These are phyloP conservation scores for Verticillium nonalfalfae DNA, from an alignment of 2,329 filamentous ascomycete species.

Conservation along the genomic window DNA sequence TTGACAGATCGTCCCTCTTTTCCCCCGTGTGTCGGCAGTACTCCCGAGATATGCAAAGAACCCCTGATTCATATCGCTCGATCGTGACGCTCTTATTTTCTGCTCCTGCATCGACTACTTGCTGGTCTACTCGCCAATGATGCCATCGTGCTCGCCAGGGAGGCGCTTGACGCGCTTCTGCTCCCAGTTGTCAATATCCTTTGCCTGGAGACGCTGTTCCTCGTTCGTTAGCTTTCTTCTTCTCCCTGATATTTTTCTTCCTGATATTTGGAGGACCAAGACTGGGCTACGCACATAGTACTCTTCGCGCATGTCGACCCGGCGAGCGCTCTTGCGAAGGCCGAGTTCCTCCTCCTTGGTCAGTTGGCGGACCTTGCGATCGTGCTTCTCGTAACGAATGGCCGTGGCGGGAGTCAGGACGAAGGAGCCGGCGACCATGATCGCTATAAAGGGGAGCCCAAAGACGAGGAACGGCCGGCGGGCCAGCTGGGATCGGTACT, in stretches of 20 bases:
- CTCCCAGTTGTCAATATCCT: constrained; percentile 94
- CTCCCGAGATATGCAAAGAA: background rate
- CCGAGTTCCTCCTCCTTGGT: constrained; percentile 81
- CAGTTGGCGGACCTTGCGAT: constrained; percentile 81
- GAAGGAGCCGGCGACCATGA: constrained; percentile 90
- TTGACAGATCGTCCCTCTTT: background rate
- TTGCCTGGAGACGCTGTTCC: constrained; percentile 67
- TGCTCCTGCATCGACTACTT: background rate
- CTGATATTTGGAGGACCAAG: constrained; percentile 2
- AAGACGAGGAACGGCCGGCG: constrained; percentile 88
- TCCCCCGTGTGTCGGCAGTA: background rate
- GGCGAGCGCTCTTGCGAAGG: constrained; percentile 63
- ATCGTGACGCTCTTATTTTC: constrained; percentile 1
- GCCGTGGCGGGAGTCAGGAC: constrained; percentile 92
- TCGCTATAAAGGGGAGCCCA: constrained; percentile 82
- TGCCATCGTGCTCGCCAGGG: constrained; percentile 83
- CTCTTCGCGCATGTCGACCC: constrained; percentile 75
- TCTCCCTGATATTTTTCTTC: background rate
- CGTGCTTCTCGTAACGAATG: constrained; percentile 86
- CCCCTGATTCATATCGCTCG: background rate
- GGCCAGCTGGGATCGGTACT: constrained; percentile 69
- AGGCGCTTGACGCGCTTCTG: constrained; percentile 90
- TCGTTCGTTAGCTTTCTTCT: background rate
- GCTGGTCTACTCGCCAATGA: constrained; percentile 39
- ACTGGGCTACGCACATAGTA: constrained; percentile 63